Conservation (phyloP, 2,329 filamentous ascomycete genomes). For the Teratosphaeria destructans region DNA sequence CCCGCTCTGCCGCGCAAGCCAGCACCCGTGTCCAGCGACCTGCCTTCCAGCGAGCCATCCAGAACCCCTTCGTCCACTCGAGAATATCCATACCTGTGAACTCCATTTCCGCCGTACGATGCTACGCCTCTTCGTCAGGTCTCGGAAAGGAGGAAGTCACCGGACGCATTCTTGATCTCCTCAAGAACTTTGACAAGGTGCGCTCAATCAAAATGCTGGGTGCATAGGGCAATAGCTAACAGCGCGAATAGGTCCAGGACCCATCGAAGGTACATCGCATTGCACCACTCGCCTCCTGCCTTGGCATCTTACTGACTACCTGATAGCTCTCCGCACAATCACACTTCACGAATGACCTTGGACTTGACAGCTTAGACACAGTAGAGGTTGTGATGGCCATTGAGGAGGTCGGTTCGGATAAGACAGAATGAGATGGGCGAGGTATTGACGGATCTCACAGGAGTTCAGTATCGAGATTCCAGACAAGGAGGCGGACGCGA, state of each 20-base stretch:
- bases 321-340: constrained; percentile 66
- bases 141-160: constrained; percentile 77
- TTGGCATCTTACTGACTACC: constrained; percentile 15
- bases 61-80: constrained; percentile 50
- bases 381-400: constrained; percentile 99
- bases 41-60: constrained; percentile 49
- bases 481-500: constrained; percentile 89
- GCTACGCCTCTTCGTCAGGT: constrained; percentile 74
- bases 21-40: constrained; percentile 27
- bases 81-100: constrained; percentile 52
- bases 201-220: constrained; percentile 12
- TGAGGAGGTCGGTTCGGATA: constrained; percentile 60
- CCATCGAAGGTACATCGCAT: constrained; percentile 42
- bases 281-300: neutral
- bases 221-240: constrained; percentile 9
- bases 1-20: constrained; percentile 43
- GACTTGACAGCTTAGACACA: constrained; percentile 92
- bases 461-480: constrained; percentile 93
- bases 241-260: constrained; percentile 47
- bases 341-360: constrained; percentile 96
- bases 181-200: constrained; percentile 98
- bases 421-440: constrained; percentile 22
- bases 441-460: constrained; percentile 31
- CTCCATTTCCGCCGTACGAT: constrained; percentile 60
- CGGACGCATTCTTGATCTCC: constrained; percentile 80